Conservation (phyloP, 257 asterid genomes). For the Mentha longifolia region DNA sequence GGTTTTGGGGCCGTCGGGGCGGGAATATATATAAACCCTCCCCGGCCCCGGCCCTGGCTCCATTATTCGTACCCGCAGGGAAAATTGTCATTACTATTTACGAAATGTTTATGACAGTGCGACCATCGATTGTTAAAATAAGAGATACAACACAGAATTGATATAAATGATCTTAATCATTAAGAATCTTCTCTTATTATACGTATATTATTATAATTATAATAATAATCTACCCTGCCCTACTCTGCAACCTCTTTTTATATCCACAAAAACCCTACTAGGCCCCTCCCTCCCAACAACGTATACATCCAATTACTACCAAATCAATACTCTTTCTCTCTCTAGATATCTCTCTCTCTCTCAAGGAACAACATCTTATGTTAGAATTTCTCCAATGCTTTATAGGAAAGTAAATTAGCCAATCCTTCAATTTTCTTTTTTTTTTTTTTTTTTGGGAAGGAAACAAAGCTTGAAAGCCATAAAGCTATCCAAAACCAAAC, state of each 20-base stretch:
- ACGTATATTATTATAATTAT: neutral
- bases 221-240: neutral
- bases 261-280: constrained; percentile 36
- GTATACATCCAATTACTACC: neutral
- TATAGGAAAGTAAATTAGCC: constrained; percentile 44
- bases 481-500: constrained; percentile 41
- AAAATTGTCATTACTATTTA: no score
- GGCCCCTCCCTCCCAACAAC: constrained; percentile 25
- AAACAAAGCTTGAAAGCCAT: constrained; percentile 50
- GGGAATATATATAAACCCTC: no score
- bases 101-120: no score
- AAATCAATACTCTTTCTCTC: constrained; percentile 16
- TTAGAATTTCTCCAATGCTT: constrained; percentile 33
- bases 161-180: neutral
- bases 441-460: constrained; percentile 42
- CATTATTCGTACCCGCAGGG: no score
- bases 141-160: no score
- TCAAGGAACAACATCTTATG: no score
- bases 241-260: constrained; percentile 22
- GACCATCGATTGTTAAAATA: no score
- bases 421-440: constrained; percentile 39
- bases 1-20: no score
- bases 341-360: neutral
- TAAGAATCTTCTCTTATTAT: neutral
- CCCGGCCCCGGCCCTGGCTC: no score